Conservation (phyloP, 208 protist genomes). For the Trypanosoma melophagium region DNA sequence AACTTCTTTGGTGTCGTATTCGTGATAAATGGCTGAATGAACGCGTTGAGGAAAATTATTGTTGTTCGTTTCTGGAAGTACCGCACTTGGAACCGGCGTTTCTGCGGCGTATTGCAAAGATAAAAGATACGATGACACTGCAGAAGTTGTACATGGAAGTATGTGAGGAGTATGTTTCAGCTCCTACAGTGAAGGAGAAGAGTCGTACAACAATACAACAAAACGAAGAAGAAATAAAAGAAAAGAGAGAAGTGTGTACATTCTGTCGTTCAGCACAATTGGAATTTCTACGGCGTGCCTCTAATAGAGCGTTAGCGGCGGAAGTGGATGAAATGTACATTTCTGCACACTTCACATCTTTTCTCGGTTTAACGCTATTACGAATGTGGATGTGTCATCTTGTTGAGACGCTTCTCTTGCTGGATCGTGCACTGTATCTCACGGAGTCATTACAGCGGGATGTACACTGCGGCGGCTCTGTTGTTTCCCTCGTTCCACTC, state of each 20-base stretch:
- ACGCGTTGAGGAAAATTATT: neutral
- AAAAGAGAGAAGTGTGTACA: slow-evolving; percentile 31
- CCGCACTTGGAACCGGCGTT: slow-evolving; percentile 81
- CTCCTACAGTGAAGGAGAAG: slow-evolving; percentile 30
- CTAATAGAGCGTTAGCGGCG: slow-evolving; percentile 19
- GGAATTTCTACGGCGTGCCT: slow-evolving; percentile 25
- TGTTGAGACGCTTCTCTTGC: slow-evolving; percentile 70
- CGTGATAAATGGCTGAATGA: slow-evolving; percentile 23
- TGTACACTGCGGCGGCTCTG: slow-evolving; percentile 29
- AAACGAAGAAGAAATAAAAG: too few relatives aligned
- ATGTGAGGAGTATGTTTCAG: slow-evolving; percentile 59
- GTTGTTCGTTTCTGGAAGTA: slow-evolving; percentile 36
- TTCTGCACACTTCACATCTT: slow-evolving; percentile 52
- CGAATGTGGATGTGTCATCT: slow-evolving; percentile 91
- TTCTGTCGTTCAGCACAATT: slow-evolving; percentile 47
- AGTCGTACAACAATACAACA: slow-evolving; percentile 38
- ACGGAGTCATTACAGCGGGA: slow-evolving; percentile 39
- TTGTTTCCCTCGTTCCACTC: slow-evolving; percentile 81
- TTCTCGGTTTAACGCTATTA: slow-evolving; percentile 82
- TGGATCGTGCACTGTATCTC: slow-evolving; percentile 80
- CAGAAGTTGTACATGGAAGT: slow-evolving; percentile 40
- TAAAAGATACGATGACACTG: slow-evolving; percentile 68
- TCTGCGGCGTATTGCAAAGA: slow-evolving; percentile 58
- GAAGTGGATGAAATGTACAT: slow-evolving; percentile 38
- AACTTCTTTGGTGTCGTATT: slow-evolving; percentile 54